These are phyloP conservation scores for Jackrogersella minutella DNA, from an alignment of 495 filamentous ascomycete species.

Conservation along the genomic window DNA sequence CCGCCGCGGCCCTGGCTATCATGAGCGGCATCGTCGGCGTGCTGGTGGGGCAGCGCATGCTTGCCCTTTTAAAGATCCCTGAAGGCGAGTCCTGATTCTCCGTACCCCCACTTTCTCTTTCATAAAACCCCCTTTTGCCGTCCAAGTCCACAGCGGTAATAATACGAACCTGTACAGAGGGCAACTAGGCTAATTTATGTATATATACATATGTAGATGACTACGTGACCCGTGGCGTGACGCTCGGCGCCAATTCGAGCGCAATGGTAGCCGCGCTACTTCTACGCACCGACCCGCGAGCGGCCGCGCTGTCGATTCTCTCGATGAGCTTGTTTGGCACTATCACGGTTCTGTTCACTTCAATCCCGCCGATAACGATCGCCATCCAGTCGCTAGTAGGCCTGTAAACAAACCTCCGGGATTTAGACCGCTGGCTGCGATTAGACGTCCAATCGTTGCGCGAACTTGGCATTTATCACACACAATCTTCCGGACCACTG, in stretches of 20 bases:
- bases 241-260: constrained; percentile 61
- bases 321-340: constrained; percentile 65
- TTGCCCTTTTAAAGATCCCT: constrained; percentile 55
- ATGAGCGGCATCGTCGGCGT: constrained; percentile 63
- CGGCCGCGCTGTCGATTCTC: constrained; percentile 61
- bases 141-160: too few species aligned
- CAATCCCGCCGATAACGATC: constrained; percentile 53
- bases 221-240: constrained; percentile 64
- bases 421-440: background rate
- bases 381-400: constrained; percentile 52
- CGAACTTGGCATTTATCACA: too few species aligned
- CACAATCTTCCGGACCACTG: too few species aligned
- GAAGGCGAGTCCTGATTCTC: constrained; percentile 47
- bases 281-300: constrained; percentile 59
- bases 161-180: too few species aligned
- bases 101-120: background rate
- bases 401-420: constrained; percentile 25
- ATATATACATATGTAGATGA: constrained; percentile 49
- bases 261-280: constrained; percentile 63
- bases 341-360: constrained; percentile 59
- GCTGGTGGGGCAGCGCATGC: constrained; percentile 53
- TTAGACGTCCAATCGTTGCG: background rate
- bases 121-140: too few species aligned
- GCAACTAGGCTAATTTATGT: background rate
- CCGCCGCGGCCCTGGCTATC: constrained; percentile 60